Conservation (phyloP, 164 flowering plant species). For the Vitis riparia region DNA sequence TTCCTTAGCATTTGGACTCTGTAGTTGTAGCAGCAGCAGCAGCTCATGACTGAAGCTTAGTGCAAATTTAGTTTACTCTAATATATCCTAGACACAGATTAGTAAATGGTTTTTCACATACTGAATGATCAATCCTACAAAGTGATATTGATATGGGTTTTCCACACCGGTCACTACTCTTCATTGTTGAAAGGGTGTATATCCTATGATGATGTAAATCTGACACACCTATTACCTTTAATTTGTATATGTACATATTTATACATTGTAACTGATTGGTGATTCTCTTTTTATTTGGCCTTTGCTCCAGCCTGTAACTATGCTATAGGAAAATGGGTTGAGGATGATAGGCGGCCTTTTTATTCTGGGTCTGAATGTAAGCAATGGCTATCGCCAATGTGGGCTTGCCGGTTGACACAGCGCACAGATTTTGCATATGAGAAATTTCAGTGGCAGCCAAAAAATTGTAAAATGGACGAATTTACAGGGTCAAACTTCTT, state of each 20-base stretch:
- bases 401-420: conserved; percentile 81
- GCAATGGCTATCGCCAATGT: conserved; percentile 80
- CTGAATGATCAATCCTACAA: too few relatives aligned
- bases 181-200: too few relatives aligned
- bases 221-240: too few relatives aligned
- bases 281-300: conserved; percentile 7
- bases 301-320: conserved; percentile 60
- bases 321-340: conserved; percentile 82
- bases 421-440: conserved; percentile 79
- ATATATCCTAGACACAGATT: too few relatives aligned
- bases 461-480: conserved; percentile 57
- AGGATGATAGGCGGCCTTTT: conserved; percentile 52
- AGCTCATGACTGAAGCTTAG: too few relatives aligned
- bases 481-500: conserved; percentile 55
- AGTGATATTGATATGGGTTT: too few relatives aligned
- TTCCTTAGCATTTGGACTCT: too few relatives aligned
- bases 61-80: too few relatives aligned
- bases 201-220: neutral
- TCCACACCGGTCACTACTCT: neutral
- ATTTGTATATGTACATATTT: neutral
- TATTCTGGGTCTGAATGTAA: conserved; percentile 79
- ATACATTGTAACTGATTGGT: neutral
- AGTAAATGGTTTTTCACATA: too few relatives aligned
- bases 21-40: too few relatives aligned
- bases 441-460: conserved; percentile 68